These are phyloP conservation scores for Ganoderma lingzhi DNA, from an alignment of 1,284 basidiomycete species.

Conservation along the genomic window DNA sequence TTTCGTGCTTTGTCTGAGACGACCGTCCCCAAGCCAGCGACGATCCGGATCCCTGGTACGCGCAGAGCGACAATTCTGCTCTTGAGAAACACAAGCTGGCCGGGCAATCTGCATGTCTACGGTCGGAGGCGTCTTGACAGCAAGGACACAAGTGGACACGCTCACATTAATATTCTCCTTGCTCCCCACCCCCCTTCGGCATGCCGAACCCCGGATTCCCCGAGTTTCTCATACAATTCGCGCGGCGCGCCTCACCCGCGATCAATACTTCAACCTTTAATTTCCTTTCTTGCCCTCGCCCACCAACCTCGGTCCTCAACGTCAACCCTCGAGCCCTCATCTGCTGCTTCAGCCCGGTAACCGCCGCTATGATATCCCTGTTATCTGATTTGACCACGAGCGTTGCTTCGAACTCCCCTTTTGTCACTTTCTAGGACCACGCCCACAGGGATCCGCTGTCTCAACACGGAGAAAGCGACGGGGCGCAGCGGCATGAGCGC, in stretches of 20 bases:
- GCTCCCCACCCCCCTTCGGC: conserved; percentile 61
- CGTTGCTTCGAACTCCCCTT: conserved; percentile 53
- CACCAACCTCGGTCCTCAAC: no score
- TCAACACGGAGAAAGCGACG: conserved; percentile 63
- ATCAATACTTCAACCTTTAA: conserved; percentile 60
- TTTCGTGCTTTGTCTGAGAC: conserved; percentile 65
- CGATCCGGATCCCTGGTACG: conserved; percentile 61
- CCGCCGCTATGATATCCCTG: conserved; percentile 81
- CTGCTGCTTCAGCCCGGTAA: conserved; percentile 79
- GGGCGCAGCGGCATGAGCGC: conserved; percentile 70
- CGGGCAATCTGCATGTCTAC: conserved; percentile 54
- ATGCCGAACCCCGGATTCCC: conserved; percentile 75
- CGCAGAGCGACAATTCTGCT: conserved; percentile 70
- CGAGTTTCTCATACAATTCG: conserved; percentile 60
- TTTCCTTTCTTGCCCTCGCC: background rate
- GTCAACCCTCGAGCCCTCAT: conserved; percentile 53
- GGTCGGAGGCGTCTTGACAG: no score
- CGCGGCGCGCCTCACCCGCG: conserved; percentile 80
- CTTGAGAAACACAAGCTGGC: conserved; percentile 76
- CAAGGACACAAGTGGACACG: background rate
- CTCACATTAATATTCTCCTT: conserved; percentile 49
- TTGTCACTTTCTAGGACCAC: conserved; percentile 62
- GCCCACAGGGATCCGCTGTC: conserved; percentile 42
- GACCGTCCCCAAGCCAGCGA: conserved; percentile 72
- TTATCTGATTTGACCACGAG: conserved; percentile 64